These are phyloP conservation scores for Cryphonectria carpinicola DNA, from an alignment of 2,329 filamentous ascomycete genomes.

Conservation along the genomic window DNA sequence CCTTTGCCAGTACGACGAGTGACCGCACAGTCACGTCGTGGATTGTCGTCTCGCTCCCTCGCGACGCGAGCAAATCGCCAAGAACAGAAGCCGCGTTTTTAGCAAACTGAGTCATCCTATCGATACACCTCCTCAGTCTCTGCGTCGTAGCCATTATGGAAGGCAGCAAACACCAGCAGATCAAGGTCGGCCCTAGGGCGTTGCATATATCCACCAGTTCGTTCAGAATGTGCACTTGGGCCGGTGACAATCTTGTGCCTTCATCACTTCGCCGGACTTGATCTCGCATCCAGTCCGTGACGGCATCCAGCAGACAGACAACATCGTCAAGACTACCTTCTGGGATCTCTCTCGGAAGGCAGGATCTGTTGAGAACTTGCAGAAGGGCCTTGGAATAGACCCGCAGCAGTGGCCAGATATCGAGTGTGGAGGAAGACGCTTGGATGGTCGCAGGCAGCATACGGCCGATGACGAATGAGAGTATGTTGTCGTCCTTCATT, in stretches of 20 bases:
- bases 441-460: conserved; percentile 60
- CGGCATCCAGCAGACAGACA: conserved; percentile 38
- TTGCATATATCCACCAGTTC: conserved; percentile 24
- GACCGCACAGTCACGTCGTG: conserved; percentile 7
- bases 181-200: conserved; percentile 17
- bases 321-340: conserved; percentile 41
- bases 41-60: conserved; percentile 7
- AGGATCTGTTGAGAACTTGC: conserved; percentile 40
- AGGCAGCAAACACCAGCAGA: conserved; percentile 23
- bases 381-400: conserved; percentile 52
- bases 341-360: conserved; percentile 43
- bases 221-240: conserved; percentile 35
- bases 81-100: conserved; percentile 16
- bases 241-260: conserved; percentile 21
- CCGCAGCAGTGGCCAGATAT: conserved; percentile 54
- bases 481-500: conserved; percentile 51
- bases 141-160: background rate
- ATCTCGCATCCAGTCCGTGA: conserved; percentile 33
- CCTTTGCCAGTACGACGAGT: conserved; percentile 14
- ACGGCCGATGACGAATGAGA: conserved; percentile 52
- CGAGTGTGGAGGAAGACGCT: conserved; percentile 40
- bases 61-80: background rate
- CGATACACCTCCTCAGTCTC: conserved; percentile 14
- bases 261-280: conserved; percentile 18
- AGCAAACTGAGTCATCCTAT: conserved; percentile 10